These are phyloP conservation scores for Salvia sclarea DNA, from an alignment of 305 asterid genomes.

Conservation along the genomic window DNA sequence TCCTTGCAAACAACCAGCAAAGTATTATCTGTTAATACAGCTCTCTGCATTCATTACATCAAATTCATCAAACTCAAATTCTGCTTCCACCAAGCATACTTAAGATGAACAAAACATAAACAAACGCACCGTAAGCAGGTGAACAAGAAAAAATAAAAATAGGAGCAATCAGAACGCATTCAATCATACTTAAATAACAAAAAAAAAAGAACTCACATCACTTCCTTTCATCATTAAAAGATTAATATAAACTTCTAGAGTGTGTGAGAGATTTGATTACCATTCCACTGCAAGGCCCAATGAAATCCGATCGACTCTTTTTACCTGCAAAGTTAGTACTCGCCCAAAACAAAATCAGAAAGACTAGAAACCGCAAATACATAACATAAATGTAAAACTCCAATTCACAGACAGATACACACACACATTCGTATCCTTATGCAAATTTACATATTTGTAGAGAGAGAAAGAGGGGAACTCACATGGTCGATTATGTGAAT, in stretches of 20 bases:
- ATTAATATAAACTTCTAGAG: neutral
- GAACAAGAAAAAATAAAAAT: slow-evolving; percentile 11
- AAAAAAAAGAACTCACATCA: neutral
- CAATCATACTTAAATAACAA: slow-evolving; percentile 14
- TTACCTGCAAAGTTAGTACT: slow-evolving; percentile 35
- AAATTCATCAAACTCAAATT: slow-evolving; percentile 13
- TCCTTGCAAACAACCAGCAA: neutral
- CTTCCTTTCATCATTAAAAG: neutral
- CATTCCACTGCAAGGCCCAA: slow-evolving; percentile 30
- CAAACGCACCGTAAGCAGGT: neutral
- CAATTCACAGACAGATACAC: slow-evolving; percentile 12
- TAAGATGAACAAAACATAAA: neutral
- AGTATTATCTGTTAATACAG: neutral
- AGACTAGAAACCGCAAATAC: neutral
- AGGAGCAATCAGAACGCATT: slow-evolving; percentile 7
- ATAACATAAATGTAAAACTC: neutral
- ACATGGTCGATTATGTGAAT: slow-evolving; percentile 34
- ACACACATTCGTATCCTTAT: neutral
- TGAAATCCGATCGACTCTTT: slow-evolving; percentile 24
- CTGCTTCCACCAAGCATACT: neutral
- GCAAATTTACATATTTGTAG: neutral
- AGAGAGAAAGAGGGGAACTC: slow-evolving; percentile 24
- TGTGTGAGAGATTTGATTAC: slow-evolving; percentile 28
- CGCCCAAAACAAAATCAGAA: slow-evolving; percentile 7
- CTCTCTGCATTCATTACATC: neutral